Conservation (phyloP, 495 filamentous ascomycete genomes). For the Cairneyella variabilis region DNA sequence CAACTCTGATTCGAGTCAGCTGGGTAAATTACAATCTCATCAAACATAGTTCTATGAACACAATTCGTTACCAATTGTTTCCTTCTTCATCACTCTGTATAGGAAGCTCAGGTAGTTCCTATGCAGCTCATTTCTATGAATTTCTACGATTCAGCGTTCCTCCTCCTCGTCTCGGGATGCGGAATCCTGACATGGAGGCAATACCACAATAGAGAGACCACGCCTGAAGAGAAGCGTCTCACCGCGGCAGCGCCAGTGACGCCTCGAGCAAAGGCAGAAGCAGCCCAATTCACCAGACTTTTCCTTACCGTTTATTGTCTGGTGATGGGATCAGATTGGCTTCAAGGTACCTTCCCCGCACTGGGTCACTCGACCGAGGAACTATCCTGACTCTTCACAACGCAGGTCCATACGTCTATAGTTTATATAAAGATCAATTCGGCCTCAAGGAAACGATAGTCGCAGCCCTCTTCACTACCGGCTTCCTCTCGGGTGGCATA, state of each 20-base stretch:
- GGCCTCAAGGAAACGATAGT: constrained; percentile 40
- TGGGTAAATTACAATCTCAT: no score
- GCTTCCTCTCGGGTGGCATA: constrained; percentile 47
- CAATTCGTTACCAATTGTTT: neutral
- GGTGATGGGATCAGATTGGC: constrained; percentile 51
- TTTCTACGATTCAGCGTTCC: constrained; percentile 20
- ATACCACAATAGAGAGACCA: constrained; percentile 9
- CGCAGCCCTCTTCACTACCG: constrained; percentile 46
- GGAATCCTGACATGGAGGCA: constrained; percentile 21
- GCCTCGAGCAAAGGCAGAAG: constrained; percentile 27
- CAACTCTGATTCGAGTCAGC: no score
- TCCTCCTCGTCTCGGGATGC: constrained; percentile 16
- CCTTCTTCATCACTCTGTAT: neutral
- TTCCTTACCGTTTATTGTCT: constrained; percentile 46
- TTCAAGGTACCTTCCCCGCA: constrained; percentile 38
- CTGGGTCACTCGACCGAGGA: neutral
- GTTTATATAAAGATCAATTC: constrained; percentile 50
- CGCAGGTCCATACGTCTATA: constrained; percentile 49
- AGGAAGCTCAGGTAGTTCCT: constrained; percentile 3
- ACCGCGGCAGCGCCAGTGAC: neutral
- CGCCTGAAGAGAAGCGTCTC: constrained; percentile 13
- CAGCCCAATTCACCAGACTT: constrained; percentile 31
- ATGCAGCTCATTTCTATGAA: constrained; percentile 16
- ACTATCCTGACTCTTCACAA: constrained; percentile 1
- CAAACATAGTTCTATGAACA: neutral